phyloP scores from a whole-genome alignment of 352 stramenopile genomes.

The Pythium periplocum region DNA sequence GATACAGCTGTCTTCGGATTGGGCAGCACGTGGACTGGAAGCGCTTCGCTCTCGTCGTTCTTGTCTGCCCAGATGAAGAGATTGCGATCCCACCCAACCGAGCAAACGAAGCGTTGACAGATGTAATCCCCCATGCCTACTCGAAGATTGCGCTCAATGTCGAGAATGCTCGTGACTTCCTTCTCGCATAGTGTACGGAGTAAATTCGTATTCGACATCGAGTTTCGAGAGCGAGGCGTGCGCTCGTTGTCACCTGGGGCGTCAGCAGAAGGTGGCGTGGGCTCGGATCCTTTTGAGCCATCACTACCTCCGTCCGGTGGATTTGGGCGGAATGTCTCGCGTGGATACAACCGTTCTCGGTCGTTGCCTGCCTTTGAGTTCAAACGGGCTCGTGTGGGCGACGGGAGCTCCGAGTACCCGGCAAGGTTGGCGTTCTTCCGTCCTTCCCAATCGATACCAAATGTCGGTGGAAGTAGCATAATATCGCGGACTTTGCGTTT shows the following conservation, averaged over 20 bases:
- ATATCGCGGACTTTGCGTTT: constrained; percentile 52
- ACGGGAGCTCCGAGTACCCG: constrained; percentile 38
- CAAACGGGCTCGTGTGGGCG: constrained; percentile 32
- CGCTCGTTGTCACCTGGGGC: constrained; percentile 1
- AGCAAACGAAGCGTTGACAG: constrained; percentile 77
- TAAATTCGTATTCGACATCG: background rate
- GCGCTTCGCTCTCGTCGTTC: constrained; percentile 63
- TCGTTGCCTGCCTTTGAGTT: constrained; percentile 18
- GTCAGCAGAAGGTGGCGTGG: constrained; percentile 3
- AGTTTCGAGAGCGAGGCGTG: constrained; percentile 4
- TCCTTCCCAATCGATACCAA: constrained; percentile 55
- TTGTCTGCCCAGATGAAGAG: constrained; percentile 85
- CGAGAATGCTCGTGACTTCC: constrained; percentile 77
- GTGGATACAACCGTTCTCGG: constrained; percentile 3
- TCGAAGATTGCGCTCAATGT: constrained; percentile 71
- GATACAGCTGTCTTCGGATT: constrained; percentile 21
- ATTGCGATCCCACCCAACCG: constrained; percentile 76
- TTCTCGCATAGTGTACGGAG: constrained; percentile 49
- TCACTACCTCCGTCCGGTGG: no score
- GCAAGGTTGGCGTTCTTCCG: constrained; percentile 25
- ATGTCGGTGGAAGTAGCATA: constrained; percentile 52
- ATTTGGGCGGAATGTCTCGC: background rate
- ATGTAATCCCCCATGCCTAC: constrained; percentile 82
- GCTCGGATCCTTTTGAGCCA: background rate
- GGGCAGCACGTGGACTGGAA: constrained; percentile 53